Evolutionary conservation across 2,329 filamentous ascomycete genomes (phyloP).

Genomic region (Hypomyces perniciosus): DNA sequence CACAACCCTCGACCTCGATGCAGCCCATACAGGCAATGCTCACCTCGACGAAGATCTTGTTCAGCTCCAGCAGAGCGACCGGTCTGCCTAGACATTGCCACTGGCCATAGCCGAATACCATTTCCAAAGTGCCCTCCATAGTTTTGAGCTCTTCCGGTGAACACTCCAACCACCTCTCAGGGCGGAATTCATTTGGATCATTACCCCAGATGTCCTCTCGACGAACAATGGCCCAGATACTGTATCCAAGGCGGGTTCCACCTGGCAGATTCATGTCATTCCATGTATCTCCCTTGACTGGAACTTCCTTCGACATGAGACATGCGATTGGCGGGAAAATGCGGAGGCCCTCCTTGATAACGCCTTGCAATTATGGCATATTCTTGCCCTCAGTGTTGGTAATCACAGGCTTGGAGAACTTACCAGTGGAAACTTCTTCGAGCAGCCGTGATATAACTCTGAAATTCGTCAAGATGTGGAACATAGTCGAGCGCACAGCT

Average conservation of each 20-base stretch:
- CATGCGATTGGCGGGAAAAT: slow-evolving; percentile 32
- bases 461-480: slow-evolving; percentile 47
- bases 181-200: slow-evolving; percentile 29
- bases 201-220: slow-evolving; percentile 29
- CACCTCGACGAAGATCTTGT: slow-evolving; percentile 30
- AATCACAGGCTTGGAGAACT: slow-evolving; percentile 20
- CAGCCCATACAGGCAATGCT: not conserved
- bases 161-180: slow-evolving; percentile 33
- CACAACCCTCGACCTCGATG: too few relatives aligned
- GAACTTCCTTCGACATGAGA: slow-evolving; percentile 32
- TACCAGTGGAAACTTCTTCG: slow-evolving; percentile 16
- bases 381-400: slow-evolving; percentile 28
- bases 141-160: slow-evolving; percentile 22
- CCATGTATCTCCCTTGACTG: slow-evolving; percentile 25
- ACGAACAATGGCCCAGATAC: slow-evolving; percentile 31
- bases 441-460: slow-evolving; percentile 40
- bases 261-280: slow-evolving; percentile 28
- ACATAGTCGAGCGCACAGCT: slow-evolving; percentile 45
- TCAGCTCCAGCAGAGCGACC: slow-evolving; percentile 26
- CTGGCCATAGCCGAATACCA: slow-evolving; percentile 22
- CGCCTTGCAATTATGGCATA: slow-evolving; percentile 40
- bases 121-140: slow-evolving; percentile 31
- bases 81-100: slow-evolving; percentile 26
- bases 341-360: slow-evolving; percentile 43
- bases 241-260: slow-evolving; percentile 27